Evolutionary conservation across 768 basidiomycete species (phyloP), one percentile per base, ranked within the genome.

Genomic region (Leccinum subgranulosum): DNA sequence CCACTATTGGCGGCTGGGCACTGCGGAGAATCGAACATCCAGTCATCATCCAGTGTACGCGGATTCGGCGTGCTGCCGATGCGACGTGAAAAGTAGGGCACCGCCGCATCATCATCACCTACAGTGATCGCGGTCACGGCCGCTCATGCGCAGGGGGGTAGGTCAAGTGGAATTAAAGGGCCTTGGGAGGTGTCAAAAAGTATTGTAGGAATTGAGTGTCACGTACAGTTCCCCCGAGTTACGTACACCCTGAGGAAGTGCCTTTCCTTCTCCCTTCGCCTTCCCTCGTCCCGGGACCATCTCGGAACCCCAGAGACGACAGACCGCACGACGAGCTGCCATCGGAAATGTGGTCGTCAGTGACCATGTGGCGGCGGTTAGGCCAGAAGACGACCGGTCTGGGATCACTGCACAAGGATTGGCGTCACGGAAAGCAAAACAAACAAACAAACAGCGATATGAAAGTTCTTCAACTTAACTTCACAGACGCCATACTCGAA

Each of bases 391-490:
- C 10, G n/a, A 53, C 41, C 39, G 41, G 45, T 45, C 34, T 56
- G 62, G 54, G 51, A 47, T 55, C 47, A 60, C 29, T 48, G 34
- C 55, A 25, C 55, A 31, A 49, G 56, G 57, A 66, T 68, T 59
- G 63, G 50, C 63, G 48, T 45, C 49, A 49, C 25, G 47, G 28
- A 52, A 49, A 34, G 14, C 52, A 19, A 43, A 43, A 43, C 11
- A 41, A 47, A 53, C 11, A 41, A 47, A 53, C 49, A 23, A 19
- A 21, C 21, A 23, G 10, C 25, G 31, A 56, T 48, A 55, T 55
- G 64, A 54, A 53, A 28, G 48, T 57, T 57, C 61, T 60, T 54
- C 49, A 47, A 19, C 53, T 64, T 64, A 47, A 19, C 53, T 64
- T 64, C 47, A 36, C 36, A 53, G 21, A 21, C 27, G 47, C 25